Conservation (phyloP, 805 yeast species). For the Tetrapisispora nanseiensis region DNA sequence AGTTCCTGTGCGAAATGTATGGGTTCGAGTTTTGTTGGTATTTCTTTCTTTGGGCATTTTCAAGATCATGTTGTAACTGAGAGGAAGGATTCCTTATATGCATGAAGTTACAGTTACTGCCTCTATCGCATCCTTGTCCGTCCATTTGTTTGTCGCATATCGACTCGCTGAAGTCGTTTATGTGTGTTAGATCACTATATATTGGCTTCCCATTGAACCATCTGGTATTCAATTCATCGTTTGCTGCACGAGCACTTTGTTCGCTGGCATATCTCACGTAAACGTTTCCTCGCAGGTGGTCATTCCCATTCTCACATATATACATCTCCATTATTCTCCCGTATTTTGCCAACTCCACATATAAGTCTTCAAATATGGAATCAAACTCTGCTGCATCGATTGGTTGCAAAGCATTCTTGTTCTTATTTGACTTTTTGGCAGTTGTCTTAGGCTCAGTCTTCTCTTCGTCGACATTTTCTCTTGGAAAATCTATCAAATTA, state of each 20-base stretch:
- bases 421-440: neutral
- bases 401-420: slow-evolving; percentile 7
- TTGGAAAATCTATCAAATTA: slow-evolving; percentile 41
- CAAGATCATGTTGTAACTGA: slow-evolving; percentile 35
- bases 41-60: slow-evolving; percentile 31
- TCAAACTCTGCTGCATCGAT: slow-evolving; percentile 36
- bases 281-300: slow-evolving; percentile 80
- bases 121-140: slow-evolving; percentile 56
- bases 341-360: slow-evolving; percentile 43
- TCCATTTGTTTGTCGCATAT: slow-evolving; percentile 62
- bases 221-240: slow-evolving; percentile 54
- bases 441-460: neutral
- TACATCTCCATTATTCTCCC: slow-evolving; percentile 51
- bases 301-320: slow-evolving; percentile 75
- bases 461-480: slow-evolving; percentile 35
- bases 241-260: slow-evolving; percentile 51
- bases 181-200: slow-evolving; percentile 71
- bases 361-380: slow-evolving; percentile 62
- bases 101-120: slow-evolving; percentile 78
- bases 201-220: slow-evolving; percentile 81
- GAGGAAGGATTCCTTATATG: slow-evolving; percentile 55
- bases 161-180: slow-evolving; percentile 57
- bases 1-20: neutral
- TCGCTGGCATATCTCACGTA: slow-evolving; percentile 52
- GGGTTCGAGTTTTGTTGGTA: slow-evolving; percentile 3